These are phyloP conservation scores for Plasmopara muralis DNA, from an alignment of 352 stramenopile species.

Conservation along the genomic window DNA sequence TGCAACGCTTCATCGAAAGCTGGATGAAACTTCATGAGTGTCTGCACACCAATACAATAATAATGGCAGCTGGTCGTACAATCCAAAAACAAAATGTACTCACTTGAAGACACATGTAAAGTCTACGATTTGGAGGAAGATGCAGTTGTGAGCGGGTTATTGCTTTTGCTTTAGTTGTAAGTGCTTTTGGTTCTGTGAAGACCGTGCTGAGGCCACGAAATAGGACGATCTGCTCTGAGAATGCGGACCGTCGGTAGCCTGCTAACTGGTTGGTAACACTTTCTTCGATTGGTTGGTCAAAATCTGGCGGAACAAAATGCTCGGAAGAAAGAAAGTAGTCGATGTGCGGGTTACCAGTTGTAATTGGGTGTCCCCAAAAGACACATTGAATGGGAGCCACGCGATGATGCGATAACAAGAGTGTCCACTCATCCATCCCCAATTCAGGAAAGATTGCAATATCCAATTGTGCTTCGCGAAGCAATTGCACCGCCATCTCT, in stretches of 20 bases:
- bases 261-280: constrained; percentile 4
- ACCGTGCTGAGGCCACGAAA: constrained; percentile 62
- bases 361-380: constrained; percentile 86
- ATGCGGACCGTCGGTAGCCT: constrained; percentile 30
- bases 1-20: constrained; percentile 40
- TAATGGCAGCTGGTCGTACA: background rate
- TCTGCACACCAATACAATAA: constrained; percentile 23
- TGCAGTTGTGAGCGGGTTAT: constrained; percentile 33
- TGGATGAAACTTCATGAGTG: constrained; percentile 61
- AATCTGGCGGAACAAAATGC: constrained; percentile 35
- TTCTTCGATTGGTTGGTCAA: constrained; percentile 6
- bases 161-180: constrained; percentile 7
- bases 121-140: constrained; percentile 31
- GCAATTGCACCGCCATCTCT: constrained; percentile 29
- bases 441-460: constrained; percentile 78
- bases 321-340: constrained; percentile 81
- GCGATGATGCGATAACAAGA: constrained; percentile 63
- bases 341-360: constrained; percentile 56
- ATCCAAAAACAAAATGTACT: background rate
- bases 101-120: constrained; percentile 58
- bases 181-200: constrained; percentile 29
- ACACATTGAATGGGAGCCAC: constrained; percentile 68
- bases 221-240: constrained; percentile 64
- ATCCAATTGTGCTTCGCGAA: constrained; percentile 54
- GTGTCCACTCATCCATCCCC: constrained; percentile 72